Base-by-base conservation (phyloP, 169 alveolate species). In the Plasmodium malariae region DNA sequence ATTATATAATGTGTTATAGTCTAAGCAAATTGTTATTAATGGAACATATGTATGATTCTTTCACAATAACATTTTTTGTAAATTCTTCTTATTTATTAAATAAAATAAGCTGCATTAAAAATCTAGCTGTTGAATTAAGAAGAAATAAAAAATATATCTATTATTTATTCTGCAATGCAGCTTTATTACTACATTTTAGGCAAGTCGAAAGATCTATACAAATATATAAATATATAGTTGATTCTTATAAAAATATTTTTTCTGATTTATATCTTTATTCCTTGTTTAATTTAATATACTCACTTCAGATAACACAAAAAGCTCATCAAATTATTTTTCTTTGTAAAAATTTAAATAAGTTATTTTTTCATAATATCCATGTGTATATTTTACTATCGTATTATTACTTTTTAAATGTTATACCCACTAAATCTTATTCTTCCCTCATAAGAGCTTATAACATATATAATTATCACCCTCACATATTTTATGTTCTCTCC, bases 191-290 rank as follows among this genome's bases (percentile, higher is more conserved):
- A 30, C 62, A 80, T 80, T 80, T 80, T 67, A 67, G 54, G 28
- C 70, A 80, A 60, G 28, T 80, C 37, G 90, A 80, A 51, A 59
- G 80, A 80, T 48, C 90, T 51, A 80, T 80, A 37, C 83, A 80
- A 67, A 80, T 80, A 80, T 80, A 80, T 54, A 80, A 80, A 51
- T 80, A 80, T 60, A 80, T 80, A 34, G 70, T 80, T 28, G 90
- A 80, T 57, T 34, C 90, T 0, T 80, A 80, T 60, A 21, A 65
- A 59, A 80, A 80, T 71, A 28, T 80, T 5, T 80, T 80, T 67
- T 80, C 90, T 34, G 90, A 80, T 32, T 57, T 80, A 60, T 80
- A 80, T 67, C 67, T 80, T 80, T 80, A 60, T 67, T 80, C 83
- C 51, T 51, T 80, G 37, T 80, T 68, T 51, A 80, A 80, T 80